phyloP scores from a whole-genome alignment of 2,329 filamentous ascomycete genomes.

The Aureobasidium subglaciale region DNA sequence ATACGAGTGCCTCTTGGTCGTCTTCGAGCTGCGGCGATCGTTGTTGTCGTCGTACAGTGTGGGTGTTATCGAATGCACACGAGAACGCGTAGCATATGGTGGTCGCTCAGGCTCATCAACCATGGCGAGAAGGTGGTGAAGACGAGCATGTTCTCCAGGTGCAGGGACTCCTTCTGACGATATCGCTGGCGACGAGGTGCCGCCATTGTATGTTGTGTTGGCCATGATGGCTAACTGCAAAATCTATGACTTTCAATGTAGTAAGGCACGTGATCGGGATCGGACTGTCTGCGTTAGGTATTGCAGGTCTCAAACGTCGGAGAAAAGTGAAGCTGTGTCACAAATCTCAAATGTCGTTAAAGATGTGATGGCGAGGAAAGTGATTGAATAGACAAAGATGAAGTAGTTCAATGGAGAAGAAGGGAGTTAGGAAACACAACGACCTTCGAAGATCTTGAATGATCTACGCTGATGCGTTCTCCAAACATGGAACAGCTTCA shows the following conservation, averaged over 20 bases:
- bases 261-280: neutral
- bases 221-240: neutral
- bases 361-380: too few species aligned
- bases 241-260: neutral
- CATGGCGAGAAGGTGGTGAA: constrained; percentile 4
- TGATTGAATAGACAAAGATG: too few species aligned
- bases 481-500: constrained; percentile 1
- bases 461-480: neutral
- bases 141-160: constrained; percentile 7
- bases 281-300: too few species aligned
- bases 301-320: too few species aligned
- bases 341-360: too few species aligned
- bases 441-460: neutral
- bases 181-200: neutral
- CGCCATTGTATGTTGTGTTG: neutral
- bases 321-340: too few species aligned
- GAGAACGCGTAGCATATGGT: neutral
- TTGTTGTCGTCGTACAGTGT: constrained; percentile 4
- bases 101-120: constrained; percentile 1
- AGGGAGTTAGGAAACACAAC: neutral
- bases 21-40: neutral
- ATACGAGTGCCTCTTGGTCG: neutral
- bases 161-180: neutral
- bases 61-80: neutral
- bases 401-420: neutral